Evolutionary conservation across 1,139 yeast species (phyloP).

Genomic region (Geotrichum cucujoidarum): DNA sequence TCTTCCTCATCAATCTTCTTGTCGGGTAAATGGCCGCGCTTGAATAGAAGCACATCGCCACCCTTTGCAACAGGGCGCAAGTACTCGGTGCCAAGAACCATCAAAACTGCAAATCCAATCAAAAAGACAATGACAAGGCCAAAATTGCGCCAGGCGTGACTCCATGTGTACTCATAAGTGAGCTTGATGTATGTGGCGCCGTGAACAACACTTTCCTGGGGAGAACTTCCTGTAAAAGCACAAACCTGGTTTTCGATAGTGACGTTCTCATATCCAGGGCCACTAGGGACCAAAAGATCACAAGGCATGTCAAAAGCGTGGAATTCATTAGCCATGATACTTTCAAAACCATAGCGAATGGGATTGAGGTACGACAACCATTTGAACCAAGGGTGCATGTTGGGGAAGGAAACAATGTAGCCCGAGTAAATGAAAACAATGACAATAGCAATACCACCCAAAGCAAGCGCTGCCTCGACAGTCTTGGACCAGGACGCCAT

Average conservation of each 20-base stretch:
- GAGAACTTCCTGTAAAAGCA: conserved; percentile 39
- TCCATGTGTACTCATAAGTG: conserved; percentile 37
- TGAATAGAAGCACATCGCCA: conserved; percentile 40
- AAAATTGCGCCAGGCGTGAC: conserved; percentile 39
- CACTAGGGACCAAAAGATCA: conserved; percentile 33
- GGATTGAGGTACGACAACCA: conserved; percentile 50
- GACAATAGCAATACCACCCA: conserved; percentile 49
- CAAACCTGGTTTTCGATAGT: conserved; percentile 41
- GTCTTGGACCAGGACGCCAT: conserved; percentile 53
- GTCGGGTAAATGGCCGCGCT: conserved; percentile 45
- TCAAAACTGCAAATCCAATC: conserved; percentile 35
- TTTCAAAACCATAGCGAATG: conserved; percentile 44
- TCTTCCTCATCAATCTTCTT: conserved; percentile 38
- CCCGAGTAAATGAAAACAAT: conserved; percentile 32
- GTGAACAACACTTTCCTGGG: conserved; percentile 40
- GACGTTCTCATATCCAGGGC: conserved; percentile 38
- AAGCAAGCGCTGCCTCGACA: conserved; percentile 54
- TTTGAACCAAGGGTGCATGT: conserved; percentile 49
- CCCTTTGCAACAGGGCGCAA: conserved; percentile 38
- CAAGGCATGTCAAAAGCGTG: conserved; percentile 42
- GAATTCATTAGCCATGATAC: conserved; percentile 46
- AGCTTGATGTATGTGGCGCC: conserved; percentile 42
- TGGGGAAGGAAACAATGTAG: conserved; percentile 45
- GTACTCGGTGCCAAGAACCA: conserved; percentile 37
- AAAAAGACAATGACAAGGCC: conserved; percentile 38